Base-by-base conservation (phyloP, 345 rosid genomes). In the Acer negundo region DNA sequence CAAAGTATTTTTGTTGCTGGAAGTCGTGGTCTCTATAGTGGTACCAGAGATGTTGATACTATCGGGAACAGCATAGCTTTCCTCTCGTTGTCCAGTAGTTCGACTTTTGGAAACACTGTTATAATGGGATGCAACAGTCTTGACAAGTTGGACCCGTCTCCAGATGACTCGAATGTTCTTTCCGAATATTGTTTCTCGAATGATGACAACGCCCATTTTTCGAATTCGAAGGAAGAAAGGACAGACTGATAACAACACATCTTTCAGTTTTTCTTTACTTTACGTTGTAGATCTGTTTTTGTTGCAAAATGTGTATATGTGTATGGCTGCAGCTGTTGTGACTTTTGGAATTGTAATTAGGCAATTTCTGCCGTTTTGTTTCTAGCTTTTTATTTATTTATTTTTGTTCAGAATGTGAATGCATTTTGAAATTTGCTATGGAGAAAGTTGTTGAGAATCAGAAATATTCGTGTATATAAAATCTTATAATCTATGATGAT, bases 21-120 rank as follows among this genome's bases (percentile, higher is more conserved):
- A 44, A 95, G 90, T 80, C 82, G 97, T 35, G 95, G 94, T 22
- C 82, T 95, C 1, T 95, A 93, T 79, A 70, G 89, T 53, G 92
- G 89, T 46, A 75, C 80, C 17, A 66, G 84, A 20, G 97, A 87
- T 26, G 83, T 89, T 1, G 77, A 84, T 77, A 87, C 83, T 11
- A 72, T 89, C 8, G 80, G 85, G 2, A 80, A 51, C 12, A 73
- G 85, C 70, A 77, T 85, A 53, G 89, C 92, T 63, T 73, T 90
- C 62, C 84, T 85, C 67, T 80, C 89, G 0, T 47, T 88, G n/a
- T 79, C 91, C 6, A 82, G 82, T 20, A 76, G 69, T 63, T 66
- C 80, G 5, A 15, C 78, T 11, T 13, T 70, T 2, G 80, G 66
- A 26, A 74, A 62, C 31, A 2, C 56, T 46, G 81, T 67, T 35